phyloP scores from a whole-genome alignment of 78 protist species.

The Dictyostelium brefeldianum region DNA sequence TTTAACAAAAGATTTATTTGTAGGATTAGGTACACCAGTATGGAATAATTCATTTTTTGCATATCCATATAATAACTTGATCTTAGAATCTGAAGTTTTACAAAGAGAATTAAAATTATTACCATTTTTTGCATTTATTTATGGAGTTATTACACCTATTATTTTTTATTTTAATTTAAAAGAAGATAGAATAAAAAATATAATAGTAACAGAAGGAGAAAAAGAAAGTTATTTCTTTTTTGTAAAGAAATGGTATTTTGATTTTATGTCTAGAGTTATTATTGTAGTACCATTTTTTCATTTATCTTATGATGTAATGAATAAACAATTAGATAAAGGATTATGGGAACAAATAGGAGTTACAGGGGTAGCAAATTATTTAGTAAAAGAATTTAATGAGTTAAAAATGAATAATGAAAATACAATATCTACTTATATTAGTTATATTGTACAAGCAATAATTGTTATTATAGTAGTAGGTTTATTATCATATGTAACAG shows the following conservation, averaged over 20 bases:
- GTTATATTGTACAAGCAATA: neutral
- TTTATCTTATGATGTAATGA: constrained; percentile 27
- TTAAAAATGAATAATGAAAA: constrained; percentile 6
- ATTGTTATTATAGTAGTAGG: neutral
- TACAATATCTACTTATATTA: constrained; percentile 14
- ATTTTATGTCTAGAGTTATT: neutral
- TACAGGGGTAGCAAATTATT: neutral
- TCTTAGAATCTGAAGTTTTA: constrained; percentile 13
- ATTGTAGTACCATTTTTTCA: constrained; percentile 6
- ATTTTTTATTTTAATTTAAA: neutral
- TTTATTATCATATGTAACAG: neutral
- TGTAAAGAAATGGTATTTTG: constrained; percentile 28
- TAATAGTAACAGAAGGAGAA: neutral
- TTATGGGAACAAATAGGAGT: constrained; percentile 37
- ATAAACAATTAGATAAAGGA: constrained; percentile 56
- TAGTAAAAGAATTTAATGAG: neutral
- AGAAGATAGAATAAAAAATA: neutral
- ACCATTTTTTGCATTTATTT: constrained; percentile 9
- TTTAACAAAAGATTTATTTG: constrained; percentile 24
- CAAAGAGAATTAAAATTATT: constrained; percentile 18
- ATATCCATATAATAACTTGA: constrained; percentile 12
- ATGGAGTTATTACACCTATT: neutral
- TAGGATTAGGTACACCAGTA: constrained; percentile 18
- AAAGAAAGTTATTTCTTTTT: constrained; percentile 35
- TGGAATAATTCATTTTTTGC: constrained; percentile 17